Conservation (phyloP, 2,329 filamentous ascomycete genomes). For the Cladosporium sphaerospermum region DNA sequence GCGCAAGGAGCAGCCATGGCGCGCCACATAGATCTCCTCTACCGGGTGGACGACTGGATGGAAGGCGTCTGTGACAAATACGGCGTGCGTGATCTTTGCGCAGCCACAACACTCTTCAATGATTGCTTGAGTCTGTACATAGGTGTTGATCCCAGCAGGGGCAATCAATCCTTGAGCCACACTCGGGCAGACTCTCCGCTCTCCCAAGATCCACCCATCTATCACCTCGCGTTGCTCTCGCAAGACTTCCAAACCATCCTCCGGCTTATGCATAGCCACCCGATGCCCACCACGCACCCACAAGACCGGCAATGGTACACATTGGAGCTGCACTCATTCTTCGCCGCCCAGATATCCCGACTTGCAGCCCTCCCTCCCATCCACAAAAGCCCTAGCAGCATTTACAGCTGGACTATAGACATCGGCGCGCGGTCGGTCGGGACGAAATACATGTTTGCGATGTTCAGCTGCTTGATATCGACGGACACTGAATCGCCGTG, state of each 20-base stretch:
- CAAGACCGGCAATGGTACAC: slow-evolving; percentile 2
- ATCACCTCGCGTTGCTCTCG: not conserved
- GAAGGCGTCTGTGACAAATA: not conserved
- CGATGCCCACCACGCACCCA: not conserved
- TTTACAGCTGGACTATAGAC: not conserved
- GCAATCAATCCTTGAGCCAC: not conserved
- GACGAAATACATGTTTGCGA: slow-evolving; percentile 3
- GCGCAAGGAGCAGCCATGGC: not conserved
- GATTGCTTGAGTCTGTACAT: not conserved
- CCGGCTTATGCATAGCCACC: not conserved
- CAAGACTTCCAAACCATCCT: not conserved
- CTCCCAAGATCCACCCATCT: not conserved
- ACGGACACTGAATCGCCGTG: not conserved
- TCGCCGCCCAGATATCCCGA: not conserved
- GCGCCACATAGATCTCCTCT: slow-evolving; percentile 1
- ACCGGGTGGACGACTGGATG: slow-evolving; percentile 7
- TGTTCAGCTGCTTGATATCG: slow-evolving; percentile 1
- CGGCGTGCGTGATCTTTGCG: not conserved
- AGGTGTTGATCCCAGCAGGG: no score
- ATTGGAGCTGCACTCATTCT: not conserved
- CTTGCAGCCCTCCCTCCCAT: not conserved
- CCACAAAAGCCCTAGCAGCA: not conserved
- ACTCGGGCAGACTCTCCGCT: not conserved
- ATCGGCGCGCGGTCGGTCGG: slow-evolving; percentile 3
- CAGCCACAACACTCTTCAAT: not conserved